Percentiles rank a stretch among this genome's conserved stretches.
Conservation (phyloP, 805 yeast genomes). For the Ogataea glucozyma region DNA sequence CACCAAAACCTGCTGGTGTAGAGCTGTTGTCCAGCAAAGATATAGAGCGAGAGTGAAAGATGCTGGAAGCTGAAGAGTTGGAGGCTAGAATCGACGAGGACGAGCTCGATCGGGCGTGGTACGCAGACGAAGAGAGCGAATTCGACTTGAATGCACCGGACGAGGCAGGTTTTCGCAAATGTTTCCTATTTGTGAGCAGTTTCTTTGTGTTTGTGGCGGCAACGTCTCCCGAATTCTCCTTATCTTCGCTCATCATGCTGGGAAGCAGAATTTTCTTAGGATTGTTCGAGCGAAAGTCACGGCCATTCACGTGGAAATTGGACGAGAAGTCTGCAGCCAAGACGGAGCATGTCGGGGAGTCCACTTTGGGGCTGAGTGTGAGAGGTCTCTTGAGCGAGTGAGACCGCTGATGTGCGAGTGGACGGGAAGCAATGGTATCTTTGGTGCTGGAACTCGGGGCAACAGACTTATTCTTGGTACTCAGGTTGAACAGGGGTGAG, state of each 20-base stretch:
- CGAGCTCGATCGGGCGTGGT: conserved; percentile 25
- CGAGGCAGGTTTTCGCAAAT: conserved; percentile 12
- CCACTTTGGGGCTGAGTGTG: conserved; percentile 36
- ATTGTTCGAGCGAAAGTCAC: conserved; percentile 16
- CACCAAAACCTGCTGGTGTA: conserved; percentile 16
- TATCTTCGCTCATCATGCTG: conserved; percentile 24
- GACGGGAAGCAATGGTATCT: conserved; percentile 7
- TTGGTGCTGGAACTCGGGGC: conserved; percentile 1
- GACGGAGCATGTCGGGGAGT: conserved; percentile 41
- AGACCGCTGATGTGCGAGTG: conserved; percentile 24
- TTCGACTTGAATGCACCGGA: conserved; percentile 22
- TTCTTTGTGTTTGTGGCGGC: conserved; percentile 12
- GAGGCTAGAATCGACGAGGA: conserved; percentile 14
- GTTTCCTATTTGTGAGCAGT: conserved; percentile 10
- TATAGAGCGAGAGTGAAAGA: conserved; percentile 19
- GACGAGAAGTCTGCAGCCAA: conserved; percentile 40
- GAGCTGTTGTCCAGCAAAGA: conserved; percentile 16
- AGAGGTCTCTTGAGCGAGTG: conserved; percentile 36
- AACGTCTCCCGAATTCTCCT: conserved; percentile 13
- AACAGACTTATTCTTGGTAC: neutral
- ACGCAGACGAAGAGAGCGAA: conserved; percentile 22
- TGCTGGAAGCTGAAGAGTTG: conserved; percentile 7
- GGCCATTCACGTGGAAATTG: conserved; percentile 38
- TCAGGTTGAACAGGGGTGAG: conserved; percentile 25
- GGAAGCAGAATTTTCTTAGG: conserved; percentile 27